Percentiles rank a stretch among this genome's conserved stretches.
Evolutionary conservation across 208 protist genomes (phyloP).

Genomic region (Entamoeba moshkovskii): DNA sequence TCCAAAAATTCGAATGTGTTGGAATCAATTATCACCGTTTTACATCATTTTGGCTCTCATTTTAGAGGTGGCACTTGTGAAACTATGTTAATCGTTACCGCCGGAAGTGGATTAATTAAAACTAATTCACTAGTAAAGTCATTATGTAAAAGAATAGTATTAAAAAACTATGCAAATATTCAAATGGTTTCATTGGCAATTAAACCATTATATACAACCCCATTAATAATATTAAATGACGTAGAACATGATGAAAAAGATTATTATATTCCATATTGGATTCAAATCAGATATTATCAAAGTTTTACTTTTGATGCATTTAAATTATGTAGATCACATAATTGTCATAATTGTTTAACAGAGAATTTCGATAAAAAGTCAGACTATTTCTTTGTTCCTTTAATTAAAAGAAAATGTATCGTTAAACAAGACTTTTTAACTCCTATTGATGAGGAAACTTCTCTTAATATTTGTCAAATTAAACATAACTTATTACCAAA

Average conservation of each 20-base stretch:
- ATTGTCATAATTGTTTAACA: not conserved
- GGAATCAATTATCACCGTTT: not conserved
- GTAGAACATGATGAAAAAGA: not conserved
- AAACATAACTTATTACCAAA: not conserved
- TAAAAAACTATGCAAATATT: not conserved
- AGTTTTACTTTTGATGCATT: not conserved
- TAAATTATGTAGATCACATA: not conserved
- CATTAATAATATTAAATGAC: not conserved
- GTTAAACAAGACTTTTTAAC: not conserved
- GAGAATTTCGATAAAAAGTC: not conserved
- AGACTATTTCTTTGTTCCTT: not conserved
- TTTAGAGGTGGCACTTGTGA: not conserved
- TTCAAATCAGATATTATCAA: not conserved
- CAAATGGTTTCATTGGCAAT: not conserved
- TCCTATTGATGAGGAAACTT: not conserved
- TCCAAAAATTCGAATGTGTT: not conserved
- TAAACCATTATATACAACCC: not conserved
- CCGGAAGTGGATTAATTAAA: not conserved
- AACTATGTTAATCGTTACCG: not conserved
- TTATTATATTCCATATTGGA: not conserved
- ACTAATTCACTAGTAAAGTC: not conserved
- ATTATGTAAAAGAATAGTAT: not conserved
- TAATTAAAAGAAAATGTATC: not conserved
- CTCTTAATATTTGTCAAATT: not conserved
- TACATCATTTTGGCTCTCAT: not conserved